These are phyloP conservation scores for Boletus semigastroideus DNA, from an alignment of 1,284 basidiomycete species.

Conservation along the genomic window DNA sequence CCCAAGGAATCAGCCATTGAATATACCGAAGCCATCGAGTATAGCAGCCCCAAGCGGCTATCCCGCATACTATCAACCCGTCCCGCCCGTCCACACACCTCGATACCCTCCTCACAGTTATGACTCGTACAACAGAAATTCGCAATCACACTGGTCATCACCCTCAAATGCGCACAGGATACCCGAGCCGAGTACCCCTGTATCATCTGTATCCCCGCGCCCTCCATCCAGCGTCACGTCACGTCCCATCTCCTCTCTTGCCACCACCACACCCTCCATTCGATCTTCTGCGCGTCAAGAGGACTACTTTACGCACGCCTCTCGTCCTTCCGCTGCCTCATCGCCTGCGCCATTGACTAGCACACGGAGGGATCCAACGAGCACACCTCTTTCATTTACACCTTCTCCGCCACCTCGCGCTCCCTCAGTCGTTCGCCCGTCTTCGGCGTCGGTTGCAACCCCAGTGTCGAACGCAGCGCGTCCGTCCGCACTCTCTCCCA, in stretches of 20 bases:
- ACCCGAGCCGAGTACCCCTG: not conserved
- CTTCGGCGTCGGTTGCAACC: not conserved
- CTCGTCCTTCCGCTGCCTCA: not conserved
- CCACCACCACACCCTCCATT: not conserved
- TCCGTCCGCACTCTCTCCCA: slow-evolving; percentile 3
- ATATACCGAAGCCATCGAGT: slow-evolving; percentile 2
- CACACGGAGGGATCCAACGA: not conserved
- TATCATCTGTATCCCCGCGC: slow-evolving; percentile 2
- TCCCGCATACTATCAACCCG: not conserved
- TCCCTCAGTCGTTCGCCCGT: not conserved
- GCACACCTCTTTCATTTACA: not conserved
- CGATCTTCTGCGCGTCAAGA: slow-evolving; percentile 1
- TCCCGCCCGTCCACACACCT: not conserved
- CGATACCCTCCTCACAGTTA: slow-evolving; percentile 9
- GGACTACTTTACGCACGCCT: not conserved
- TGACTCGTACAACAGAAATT: not conserved
- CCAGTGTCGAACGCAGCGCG: not conserved
- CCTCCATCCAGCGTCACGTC: not conserved
- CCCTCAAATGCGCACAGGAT: not conserved
- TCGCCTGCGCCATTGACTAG: not conserved
- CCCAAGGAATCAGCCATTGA: not conserved
- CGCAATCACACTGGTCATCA: not conserved
- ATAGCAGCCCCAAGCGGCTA: not conserved
- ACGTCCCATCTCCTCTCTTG: slow-evolving; percentile 1
- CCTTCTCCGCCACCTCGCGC: not conserved